Percentiles rank a stretch among this genome's conserved stretches.
Conservation (phyloP, 208 protist species). For the Acanthamoeba triangularis region DNA sequence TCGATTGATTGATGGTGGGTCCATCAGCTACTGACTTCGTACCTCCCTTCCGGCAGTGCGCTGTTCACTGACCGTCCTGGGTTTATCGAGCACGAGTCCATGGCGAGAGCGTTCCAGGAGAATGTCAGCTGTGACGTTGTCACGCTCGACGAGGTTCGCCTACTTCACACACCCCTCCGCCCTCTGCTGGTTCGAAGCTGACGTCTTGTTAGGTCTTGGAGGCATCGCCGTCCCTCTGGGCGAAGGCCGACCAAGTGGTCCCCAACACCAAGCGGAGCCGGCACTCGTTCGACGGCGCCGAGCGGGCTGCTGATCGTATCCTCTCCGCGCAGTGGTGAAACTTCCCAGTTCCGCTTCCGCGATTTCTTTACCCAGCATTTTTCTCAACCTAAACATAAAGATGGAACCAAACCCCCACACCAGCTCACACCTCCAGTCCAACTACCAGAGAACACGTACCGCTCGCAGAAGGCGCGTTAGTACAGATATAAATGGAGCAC, state of each 20-base stretch:
- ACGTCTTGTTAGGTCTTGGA: not conserved
- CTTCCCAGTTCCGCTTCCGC: not conserved
- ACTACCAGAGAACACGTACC: too few species aligned
- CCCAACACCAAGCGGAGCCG: slow-evolving; percentile 18
- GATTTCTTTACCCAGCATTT: too few species aligned
- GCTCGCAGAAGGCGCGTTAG: not conserved
- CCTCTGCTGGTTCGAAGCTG: not conserved
- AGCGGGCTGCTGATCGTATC: not conserved
- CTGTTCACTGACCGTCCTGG: slow-evolving; percentile 12
- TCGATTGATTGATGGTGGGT: not conserved
- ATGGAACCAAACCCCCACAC: too few species aligned
- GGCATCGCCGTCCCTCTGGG: not conserved
- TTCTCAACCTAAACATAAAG: not conserved
- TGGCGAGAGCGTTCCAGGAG: slow-evolving; percentile 4
- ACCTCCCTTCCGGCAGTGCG: not conserved
- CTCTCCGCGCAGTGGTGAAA: not conserved
- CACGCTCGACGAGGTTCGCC: not conserved
- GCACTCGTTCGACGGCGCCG: not conserved
- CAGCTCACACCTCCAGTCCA: too few species aligned
- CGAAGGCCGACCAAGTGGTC: not conserved
- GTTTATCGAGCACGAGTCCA: slow-evolving; percentile 34
- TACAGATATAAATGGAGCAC: not conserved
- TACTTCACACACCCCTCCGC: not conserved
- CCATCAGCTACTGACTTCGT: not conserved
- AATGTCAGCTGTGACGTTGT: slow-evolving; percentile 15